These are phyloP conservation scores for Kwoniella shivajii DNA, from an alignment of 1,284 basidiomycete genomes.

Conservation along the genomic window DNA sequence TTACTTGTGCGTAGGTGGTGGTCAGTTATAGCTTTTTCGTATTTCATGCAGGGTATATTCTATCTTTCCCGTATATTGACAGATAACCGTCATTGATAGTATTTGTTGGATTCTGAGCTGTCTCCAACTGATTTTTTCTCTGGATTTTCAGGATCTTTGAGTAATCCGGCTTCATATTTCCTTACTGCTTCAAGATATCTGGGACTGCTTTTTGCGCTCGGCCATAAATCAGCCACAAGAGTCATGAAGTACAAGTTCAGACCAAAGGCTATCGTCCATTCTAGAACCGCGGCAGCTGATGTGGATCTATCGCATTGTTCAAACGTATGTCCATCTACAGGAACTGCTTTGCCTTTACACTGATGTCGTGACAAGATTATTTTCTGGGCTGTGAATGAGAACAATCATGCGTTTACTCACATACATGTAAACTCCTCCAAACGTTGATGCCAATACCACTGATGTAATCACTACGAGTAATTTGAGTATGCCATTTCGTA, in stretches of 20 bases:
- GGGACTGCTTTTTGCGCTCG: slow-evolving; percentile 48
- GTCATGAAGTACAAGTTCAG: slow-evolving; percentile 52
- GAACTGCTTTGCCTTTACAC: slow-evolving; percentile 35
- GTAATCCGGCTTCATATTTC: slow-evolving; percentile 34
- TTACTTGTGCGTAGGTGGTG: too few relatives aligned
- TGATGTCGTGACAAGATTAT: slow-evolving; percentile 7
- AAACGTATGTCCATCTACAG: slow-evolving; percentile 21
- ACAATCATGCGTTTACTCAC: slow-evolving; percentile 23
- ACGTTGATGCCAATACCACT: slow-evolving; percentile 54
- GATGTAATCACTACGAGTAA: slow-evolving; percentile 53
- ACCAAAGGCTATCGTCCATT: slow-evolving; percentile 55
- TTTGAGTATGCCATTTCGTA: slow-evolving; percentile 57
- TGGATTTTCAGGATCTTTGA: too few relatives aligned
- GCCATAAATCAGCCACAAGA: slow-evolving; percentile 45
- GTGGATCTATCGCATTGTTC: slow-evolving; percentile 53
- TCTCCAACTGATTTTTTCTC: too few relatives aligned
- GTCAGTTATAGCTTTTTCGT: too few relatives aligned
- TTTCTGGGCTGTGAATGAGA: neutral
- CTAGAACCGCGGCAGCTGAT: slow-evolving; percentile 54
- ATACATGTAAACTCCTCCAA: slow-evolving; percentile 53
- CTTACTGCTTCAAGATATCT: slow-evolving; percentile 49
- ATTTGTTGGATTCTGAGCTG: too few relatives aligned
- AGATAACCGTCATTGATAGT: too few relatives aligned
- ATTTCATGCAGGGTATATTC: too few relatives aligned
- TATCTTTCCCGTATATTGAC: too few relatives aligned